Evolutionary conservation across 2,329 filamentous ascomycete genomes (phyloP).

Genomic region (Fusarium decemcellulare): DNA sequence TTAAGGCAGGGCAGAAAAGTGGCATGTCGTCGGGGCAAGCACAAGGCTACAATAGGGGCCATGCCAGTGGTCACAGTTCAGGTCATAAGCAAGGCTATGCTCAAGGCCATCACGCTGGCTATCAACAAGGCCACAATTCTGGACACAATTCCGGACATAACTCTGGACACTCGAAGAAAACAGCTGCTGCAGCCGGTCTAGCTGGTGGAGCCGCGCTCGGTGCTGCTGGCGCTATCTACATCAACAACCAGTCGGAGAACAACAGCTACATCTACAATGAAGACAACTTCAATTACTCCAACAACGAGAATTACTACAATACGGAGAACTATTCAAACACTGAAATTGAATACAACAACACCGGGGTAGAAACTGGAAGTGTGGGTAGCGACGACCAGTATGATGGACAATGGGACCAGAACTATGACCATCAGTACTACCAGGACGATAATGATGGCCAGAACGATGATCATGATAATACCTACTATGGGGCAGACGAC

Average conservation of each 20-base stretch:
- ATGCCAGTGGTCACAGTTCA: not conserved
- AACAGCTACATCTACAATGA: conserved; percentile 13
- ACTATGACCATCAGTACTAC: not conserved
- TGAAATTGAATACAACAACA: too few species aligned
- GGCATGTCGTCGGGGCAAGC: not conserved
- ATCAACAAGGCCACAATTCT: conserved; percentile 9
- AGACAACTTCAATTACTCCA: not conserved
- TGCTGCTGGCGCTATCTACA: conserved; percentile 7
- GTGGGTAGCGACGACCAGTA: too few species aligned
- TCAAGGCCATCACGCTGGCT: not conserved
- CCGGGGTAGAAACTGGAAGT: too few species aligned
- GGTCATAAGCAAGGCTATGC: conserved; percentile 7
- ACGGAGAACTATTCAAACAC: too few species aligned
- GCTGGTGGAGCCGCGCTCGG: not conserved
- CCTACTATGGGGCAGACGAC: too few species aligned
- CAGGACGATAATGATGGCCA: too few species aligned
- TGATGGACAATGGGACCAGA: not conserved
- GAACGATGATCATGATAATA: not conserved
- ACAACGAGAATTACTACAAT: too few species aligned
- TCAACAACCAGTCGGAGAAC: conserved; percentile 17
- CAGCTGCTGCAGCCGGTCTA: conserved; percentile 7
- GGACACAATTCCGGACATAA: not conserved
- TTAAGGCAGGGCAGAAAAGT: not conserved
- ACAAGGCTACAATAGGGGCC: not conserved
- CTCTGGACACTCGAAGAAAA: conserved; percentile 15